Conservation (phyloP, 2,329 filamentous ascomycete genomes). For the Purpureocillium takamizusanense region DNA sequence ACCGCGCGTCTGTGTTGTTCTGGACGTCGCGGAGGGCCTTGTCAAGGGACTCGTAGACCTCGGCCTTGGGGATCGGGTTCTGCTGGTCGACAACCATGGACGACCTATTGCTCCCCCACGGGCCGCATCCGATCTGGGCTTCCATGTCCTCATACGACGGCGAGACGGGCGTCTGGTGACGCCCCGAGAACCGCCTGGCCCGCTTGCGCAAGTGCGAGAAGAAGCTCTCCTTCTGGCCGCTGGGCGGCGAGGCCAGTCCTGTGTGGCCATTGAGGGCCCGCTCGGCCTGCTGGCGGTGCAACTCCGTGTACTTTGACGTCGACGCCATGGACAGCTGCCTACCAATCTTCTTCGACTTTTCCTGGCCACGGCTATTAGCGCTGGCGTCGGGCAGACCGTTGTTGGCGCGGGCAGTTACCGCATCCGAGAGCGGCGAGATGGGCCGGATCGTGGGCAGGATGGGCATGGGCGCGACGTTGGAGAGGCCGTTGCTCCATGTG, state of each 20-base stretch:
- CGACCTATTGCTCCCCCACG: slow-evolving; percentile 79
- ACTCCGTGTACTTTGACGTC: slow-evolving; percentile 77
- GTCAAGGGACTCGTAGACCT: slow-evolving; percentile 52
- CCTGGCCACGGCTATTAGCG: slow-evolving; percentile 35
- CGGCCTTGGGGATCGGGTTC: slow-evolving; percentile 41
- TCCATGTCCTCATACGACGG: slow-evolving; percentile 80
- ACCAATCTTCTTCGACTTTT: slow-evolving; percentile 85
- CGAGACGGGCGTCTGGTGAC: slow-evolving; percentile 74
- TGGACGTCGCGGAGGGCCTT: slow-evolving; percentile 47
- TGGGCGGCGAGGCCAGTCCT: slow-evolving; percentile 66
- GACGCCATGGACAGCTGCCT: slow-evolving; percentile 89
- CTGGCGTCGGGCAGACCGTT: slow-evolving; percentile 45
- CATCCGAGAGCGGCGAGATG: slow-evolving; percentile 91
- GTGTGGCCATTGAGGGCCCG: slow-evolving; percentile 76
- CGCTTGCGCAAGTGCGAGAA: slow-evolving; percentile 95
- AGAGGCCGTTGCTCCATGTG: slow-evolving; percentile 82
- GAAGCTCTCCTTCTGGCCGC: slow-evolving; percentile 86
- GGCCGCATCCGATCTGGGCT: slow-evolving; percentile 82
- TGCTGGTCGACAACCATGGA: slow-evolving; percentile 68
- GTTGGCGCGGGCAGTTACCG: slow-evolving; percentile 82
- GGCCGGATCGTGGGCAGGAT: slow-evolving; percentile 92
- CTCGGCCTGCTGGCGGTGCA: slow-evolving; percentile 86
- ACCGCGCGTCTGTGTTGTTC: slow-evolving; percentile 36
- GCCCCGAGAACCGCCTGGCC: slow-evolving; percentile 82
- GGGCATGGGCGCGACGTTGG: slow-evolving; percentile 81